Conservation (phyloP, 371 early-diverging fungal species). For the Mortierella sp. region DNA sequence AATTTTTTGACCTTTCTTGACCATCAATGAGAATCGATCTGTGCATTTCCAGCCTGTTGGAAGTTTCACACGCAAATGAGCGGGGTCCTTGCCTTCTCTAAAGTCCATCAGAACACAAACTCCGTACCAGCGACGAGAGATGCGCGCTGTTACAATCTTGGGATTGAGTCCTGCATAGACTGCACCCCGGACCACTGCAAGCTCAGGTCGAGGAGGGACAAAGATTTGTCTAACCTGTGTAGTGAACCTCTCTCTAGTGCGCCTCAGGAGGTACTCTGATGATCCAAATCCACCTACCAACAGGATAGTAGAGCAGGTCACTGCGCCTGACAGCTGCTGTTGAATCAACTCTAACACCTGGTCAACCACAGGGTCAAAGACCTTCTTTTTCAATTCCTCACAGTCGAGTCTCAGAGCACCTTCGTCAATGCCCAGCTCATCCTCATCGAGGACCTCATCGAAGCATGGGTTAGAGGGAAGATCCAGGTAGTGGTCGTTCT, state of each 20-base stretch:
- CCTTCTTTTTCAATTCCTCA: conserved; percentile 51
- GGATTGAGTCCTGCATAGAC: conserved; percentile 53
- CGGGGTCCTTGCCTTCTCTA: conserved; percentile 1
- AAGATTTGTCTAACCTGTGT: conserved; percentile 25
- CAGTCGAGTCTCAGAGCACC: not conserved
- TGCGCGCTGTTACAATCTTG: conserved; percentile 51
- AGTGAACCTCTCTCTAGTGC: conserved; percentile 34
- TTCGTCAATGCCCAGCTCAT: conserved; percentile 57
- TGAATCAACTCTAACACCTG: conserved; percentile 66
- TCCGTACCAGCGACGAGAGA: conserved; percentile 55
- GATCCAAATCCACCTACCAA: conserved; percentile 65
- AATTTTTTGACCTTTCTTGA: conserved; percentile 14
- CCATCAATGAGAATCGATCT: not conserved
- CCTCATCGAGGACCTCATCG: conserved; percentile 61
- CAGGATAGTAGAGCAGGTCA: conserved; percentile 54
- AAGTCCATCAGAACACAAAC: not conserved
- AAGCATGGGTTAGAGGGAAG: conserved; percentile 61
- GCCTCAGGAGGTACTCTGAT: conserved; percentile 55
- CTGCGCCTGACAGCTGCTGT: conserved; percentile 61
- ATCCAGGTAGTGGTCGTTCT: conserved; percentile 60
- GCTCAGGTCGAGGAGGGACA: conserved; percentile 44
- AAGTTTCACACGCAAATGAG: too few species aligned
- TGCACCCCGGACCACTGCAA: conserved; percentile 54
- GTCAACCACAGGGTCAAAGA: conserved; percentile 72
- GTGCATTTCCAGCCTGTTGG: too few species aligned